Percentiles rank a stretch among this genome's conserved stretches.
phyloP scores from a whole-genome alignment of 805 yeast genomes.

The Ascoidea asiatica region DNA sequence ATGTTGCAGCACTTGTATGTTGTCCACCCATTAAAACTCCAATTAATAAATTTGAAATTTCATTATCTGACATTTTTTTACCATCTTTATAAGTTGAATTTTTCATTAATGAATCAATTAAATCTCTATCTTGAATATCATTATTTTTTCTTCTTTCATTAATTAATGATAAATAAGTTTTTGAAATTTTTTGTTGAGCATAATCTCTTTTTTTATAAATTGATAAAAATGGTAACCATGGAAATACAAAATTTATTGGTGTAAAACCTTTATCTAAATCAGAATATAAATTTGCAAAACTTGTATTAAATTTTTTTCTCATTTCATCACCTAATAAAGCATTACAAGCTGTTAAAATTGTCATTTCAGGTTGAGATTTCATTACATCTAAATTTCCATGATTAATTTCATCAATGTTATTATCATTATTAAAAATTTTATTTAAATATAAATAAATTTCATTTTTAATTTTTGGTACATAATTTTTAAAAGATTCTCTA shows the following conservation, averaged over 20 bases:
- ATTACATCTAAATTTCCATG: slow-evolving; percentile 53
- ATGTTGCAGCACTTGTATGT: slow-evolving; percentile 93
- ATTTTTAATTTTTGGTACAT: slow-evolving; percentile 78
- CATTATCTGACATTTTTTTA: slow-evolving; percentile 83
- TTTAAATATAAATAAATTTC: slow-evolving; percentile 62
- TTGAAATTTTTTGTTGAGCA: slow-evolving; percentile 74
- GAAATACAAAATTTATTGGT: slow-evolving; percentile 91
- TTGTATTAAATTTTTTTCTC: slow-evolving; percentile 67
- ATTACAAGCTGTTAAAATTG: slow-evolving; percentile 92
- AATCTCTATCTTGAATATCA: slow-evolving; percentile 74
- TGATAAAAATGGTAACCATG: slow-evolving; percentile 78
- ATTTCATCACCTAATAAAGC: slow-evolving; percentile 84
- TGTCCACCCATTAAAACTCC: slow-evolving; percentile 99
- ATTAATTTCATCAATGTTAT: slow-evolving; percentile 18
- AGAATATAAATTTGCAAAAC: slow-evolving; percentile 73
- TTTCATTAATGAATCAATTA: slow-evolving; percentile 78
- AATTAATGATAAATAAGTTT: slow-evolving; percentile 75
- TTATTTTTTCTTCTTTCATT: slow-evolving; percentile 57
- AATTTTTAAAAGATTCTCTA: slow-evolving; percentile 64
- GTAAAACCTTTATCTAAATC: slow-evolving; percentile 96
- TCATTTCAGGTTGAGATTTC: slow-evolving; percentile 85
- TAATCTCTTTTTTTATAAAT: slow-evolving; percentile 66
- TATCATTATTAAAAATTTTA: slow-evolving; percentile 33
- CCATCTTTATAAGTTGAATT: slow-evolving; percentile 87
- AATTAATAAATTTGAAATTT: slow-evolving; percentile 84